phyloP scores from a whole-genome alignment of 2,329 filamentous ascomycete genomes.

The Pseudocercospora crystallina region DNA sequence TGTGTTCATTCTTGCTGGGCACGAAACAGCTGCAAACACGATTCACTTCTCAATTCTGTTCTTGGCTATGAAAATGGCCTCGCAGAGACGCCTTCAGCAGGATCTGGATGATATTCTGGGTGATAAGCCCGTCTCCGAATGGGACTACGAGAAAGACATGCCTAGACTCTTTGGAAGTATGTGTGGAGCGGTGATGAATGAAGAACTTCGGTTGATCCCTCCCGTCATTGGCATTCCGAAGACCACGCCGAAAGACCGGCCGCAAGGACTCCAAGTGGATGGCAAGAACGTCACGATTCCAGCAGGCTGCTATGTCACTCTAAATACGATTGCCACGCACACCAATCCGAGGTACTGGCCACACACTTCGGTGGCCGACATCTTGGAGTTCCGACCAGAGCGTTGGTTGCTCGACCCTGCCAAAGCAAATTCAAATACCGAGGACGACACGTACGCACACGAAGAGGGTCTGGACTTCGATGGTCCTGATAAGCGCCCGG shows the following conservation, averaged over 20 bases:
- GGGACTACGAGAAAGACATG: conserved; percentile 70
- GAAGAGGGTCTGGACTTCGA: conserved; percentile 45
- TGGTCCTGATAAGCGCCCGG: conserved; percentile 56
- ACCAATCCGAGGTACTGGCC: conserved; percentile 75
- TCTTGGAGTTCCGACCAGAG: conserved; percentile 69
- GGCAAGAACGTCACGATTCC: conserved; percentile 62
- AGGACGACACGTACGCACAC: conserved; percentile 40
- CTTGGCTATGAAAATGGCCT: conserved; percentile 64
- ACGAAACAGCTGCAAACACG: conserved; percentile 77
- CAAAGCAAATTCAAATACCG: conserved; percentile 24
- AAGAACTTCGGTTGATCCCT: conserved; percentile 71
- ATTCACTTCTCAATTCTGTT: conserved; percentile 70
- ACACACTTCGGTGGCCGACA: conserved; percentile 50
- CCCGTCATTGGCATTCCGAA: conserved; percentile 74
- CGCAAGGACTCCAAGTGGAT: conserved; percentile 60
- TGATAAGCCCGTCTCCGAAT: conserved; percentile 57
- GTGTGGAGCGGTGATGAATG: conserved; percentile 73
- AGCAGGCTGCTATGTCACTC: conserved; percentile 53
- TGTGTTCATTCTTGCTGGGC: conserved; percentile 66
- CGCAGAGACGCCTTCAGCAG: conserved; percentile 65
- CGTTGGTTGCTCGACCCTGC: conserved; percentile 61
- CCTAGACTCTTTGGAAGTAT: conserved; percentile 67
- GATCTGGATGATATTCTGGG: conserved; percentile 68
- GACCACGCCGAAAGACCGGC: conserved; percentile 43
- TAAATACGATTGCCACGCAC: conserved; percentile 60